phyloP scores from a whole-genome alignment of 164 flowering plant genomes.

The Tetracentron sinense region DNA sequence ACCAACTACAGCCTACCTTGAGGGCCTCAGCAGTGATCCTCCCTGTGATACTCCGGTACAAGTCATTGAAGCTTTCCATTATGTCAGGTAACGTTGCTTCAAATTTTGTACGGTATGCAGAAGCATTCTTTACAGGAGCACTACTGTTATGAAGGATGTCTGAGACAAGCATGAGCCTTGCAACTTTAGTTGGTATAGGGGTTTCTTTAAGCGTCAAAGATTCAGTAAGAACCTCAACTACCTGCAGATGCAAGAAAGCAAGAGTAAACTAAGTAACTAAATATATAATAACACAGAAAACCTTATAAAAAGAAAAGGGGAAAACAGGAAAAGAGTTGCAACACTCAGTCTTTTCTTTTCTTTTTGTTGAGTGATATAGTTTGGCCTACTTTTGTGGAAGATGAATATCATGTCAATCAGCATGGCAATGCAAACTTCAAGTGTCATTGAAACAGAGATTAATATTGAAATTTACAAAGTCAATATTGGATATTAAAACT shows the following conservation, averaged over 20 bases:
- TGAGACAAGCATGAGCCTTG: conserved; percentile 98
- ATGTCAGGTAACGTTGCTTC: conserved; percentile 92
- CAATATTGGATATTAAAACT: not conserved
- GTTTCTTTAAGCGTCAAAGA: conserved; percentile 98
- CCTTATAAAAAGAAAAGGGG: too few species aligned
- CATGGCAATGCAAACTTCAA: conserved; percentile 2
- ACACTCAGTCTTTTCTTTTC: too few species aligned
- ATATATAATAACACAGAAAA: too few species aligned
- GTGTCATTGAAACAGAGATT: not conserved
- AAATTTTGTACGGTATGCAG: conserved; percentile 97
- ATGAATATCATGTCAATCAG: not conserved
- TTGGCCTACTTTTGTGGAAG: not conserved
- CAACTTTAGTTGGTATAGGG: conserved; percentile 93
- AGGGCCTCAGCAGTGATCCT: conserved; percentile 98
- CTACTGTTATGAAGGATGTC: conserved; percentile 98
- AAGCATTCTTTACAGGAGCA: conserved; percentile 98
- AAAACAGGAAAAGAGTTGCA: too few species aligned
- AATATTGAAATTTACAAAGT: not conserved
- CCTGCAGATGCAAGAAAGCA: conserved; percentile 52
- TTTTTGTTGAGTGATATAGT: too few species aligned
- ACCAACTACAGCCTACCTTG: conserved; percentile 52
- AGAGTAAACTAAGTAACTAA: not conserved
- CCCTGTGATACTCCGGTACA: conserved; percentile 91
- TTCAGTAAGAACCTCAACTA: conserved; percentile 95
- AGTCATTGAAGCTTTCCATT: conserved; percentile 97